Base-by-base conservation (phyloP, 768 basidiomycete species). In the Strobilomyces dryophilus region DNA sequence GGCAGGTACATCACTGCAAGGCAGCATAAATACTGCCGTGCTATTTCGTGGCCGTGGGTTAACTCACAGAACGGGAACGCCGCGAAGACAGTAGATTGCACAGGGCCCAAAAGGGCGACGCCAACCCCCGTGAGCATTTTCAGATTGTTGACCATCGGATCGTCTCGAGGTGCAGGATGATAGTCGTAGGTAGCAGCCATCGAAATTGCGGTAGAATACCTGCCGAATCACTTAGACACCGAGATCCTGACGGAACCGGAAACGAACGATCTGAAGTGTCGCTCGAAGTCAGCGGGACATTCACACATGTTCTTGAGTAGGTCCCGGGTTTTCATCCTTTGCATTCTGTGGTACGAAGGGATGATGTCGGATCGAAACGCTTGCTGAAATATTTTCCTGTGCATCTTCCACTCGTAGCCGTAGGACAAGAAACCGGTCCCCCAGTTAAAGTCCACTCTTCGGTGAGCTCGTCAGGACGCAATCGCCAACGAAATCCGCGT, bases 121-220 rank as follows among this genome's bases (percentile, higher is more conserved):
- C 34, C 34, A 18, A 46, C 35, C 4, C 14, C 45, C 1, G 46
- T 46, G n/a, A 55, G 41, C 2, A 52, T 21, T 11, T 42, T 47
- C 27, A 55, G 20, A 18, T 53, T 55, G 21, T 32, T 27, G 10
- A 55, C 54, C 54, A 55, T 52, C 45, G 54, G 54, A 18, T 55
- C 54, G 35, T 51, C 46, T 24, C 40, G 50, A 0, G 51, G 51
- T 26, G 45, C 51, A 14, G 41, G 50, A 18, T 55, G 54, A 24
- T 55, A 53, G 29, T 53, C 54, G 4, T 52, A 52, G 21, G 54
- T 55, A 12, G 51, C 54, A 18, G 50, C 54, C 51, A 55, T 55
- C 11, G 54, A 36, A 20, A 55, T 52, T 1, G 54, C 50, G n/a
- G 54, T 55, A n/a, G 54, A 35, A 4, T 24, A 52, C 14, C 54